Percentiles rank a stretch among this genome's conserved stretches.
These are phyloP conservation scores for Neopestalotiopsis rosae DNA, from an alignment of 2,329 filamentous ascomycete species.

Conservation along the genomic window DNA sequence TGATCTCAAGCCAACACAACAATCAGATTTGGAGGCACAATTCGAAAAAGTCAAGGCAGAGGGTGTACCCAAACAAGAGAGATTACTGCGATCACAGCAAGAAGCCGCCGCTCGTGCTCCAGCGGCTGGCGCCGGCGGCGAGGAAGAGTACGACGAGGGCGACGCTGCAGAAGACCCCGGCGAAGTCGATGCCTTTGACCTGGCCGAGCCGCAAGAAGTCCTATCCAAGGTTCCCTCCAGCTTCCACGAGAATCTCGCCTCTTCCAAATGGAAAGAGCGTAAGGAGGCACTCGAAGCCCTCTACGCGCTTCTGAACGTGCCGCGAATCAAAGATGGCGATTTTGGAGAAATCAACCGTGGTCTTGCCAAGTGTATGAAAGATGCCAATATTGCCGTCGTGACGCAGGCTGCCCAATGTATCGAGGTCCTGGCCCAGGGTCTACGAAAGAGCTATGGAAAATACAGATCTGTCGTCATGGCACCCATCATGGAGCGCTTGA, in stretches of 20 bases:
- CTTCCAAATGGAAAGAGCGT: constrained; percentile 97
- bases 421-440: constrained; percentile 83
- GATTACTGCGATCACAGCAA: constrained; percentile 87
- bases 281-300: constrained; percentile 92
- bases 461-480: constrained; percentile 82
- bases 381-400: constrained; percentile 95
- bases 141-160: constrained; percentile 61
- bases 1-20: constrained; percentile 93
- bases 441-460: constrained; percentile 79
- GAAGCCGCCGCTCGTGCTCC: constrained; percentile 77
- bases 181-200: constrained; percentile 81
- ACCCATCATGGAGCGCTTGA: constrained; percentile 92
- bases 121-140: constrained; percentile 61
- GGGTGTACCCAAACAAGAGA: constrained; percentile 84
- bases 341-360: constrained; percentile 84
- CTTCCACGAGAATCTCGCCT: constrained; percentile 82
- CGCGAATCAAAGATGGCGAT: constrained; percentile 88
- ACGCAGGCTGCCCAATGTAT: constrained; percentile 93
- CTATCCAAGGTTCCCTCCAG: constrained; percentile 80
- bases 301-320: constrained; percentile 77
- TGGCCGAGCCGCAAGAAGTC: constrained; percentile 88
- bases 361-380: constrained; percentile 97
- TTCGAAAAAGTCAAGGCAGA: constrained; percentile 95
- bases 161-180: constrained; percentile 65
- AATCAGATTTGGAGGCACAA: constrained; percentile 88